phyloP scores from a whole-genome alignment of 495 filamentous ascomycete species.

The Hypoxylon fuscum region DNA sequence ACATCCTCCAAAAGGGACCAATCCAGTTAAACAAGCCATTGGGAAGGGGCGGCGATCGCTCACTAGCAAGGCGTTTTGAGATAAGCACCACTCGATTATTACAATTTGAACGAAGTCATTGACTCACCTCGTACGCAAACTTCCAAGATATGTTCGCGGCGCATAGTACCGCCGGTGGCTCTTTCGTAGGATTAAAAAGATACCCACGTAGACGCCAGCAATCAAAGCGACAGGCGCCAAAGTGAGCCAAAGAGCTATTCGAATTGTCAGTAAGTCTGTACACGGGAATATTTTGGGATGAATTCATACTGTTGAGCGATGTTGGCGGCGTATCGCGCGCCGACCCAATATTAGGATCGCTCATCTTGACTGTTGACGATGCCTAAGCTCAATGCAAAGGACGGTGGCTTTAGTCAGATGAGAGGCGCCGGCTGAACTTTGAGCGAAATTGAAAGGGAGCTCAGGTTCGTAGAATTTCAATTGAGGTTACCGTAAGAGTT shows the following conservation, averaged over 20 bases:
- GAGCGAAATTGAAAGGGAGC: not conserved
- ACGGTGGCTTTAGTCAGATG: not conserved
- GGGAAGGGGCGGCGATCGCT: constrained; percentile 73
- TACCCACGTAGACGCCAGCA: constrained; percentile 67
- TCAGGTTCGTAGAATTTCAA: not conserved
- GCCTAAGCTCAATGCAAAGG: constrained; percentile 1
- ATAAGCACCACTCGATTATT: constrained; percentile 11
- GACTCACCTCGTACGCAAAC: constrained; percentile 68
- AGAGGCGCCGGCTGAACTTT: constrained; percentile 2
- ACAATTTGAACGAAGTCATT: constrained; percentile 1
- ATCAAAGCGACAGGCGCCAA: constrained; percentile 73
- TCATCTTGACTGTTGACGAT: constrained; percentile 35
- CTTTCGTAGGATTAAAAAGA: constrained; percentile 82
- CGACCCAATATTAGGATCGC: constrained; percentile 33
- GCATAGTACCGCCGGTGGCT: constrained; percentile 82
- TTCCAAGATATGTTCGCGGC: constrained; percentile 86
- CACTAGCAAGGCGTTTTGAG: constrained; percentile 51
- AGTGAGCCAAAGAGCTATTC: constrained; percentile 55
- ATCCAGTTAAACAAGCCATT: constrained; percentile 81
- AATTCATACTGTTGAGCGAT: constrained; percentile 36
- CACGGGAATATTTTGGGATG: not conserved
- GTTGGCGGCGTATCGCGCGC: constrained; percentile 17
- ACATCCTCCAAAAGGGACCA: constrained; percentile 75
- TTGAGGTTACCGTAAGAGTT: constrained; percentile 14
- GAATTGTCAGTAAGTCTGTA: constrained; percentile 13